Evolutionary conservation across 2,329 filamentous ascomycete species (phyloP).

Genomic region (Simplicillium aogashimaense): DNA sequence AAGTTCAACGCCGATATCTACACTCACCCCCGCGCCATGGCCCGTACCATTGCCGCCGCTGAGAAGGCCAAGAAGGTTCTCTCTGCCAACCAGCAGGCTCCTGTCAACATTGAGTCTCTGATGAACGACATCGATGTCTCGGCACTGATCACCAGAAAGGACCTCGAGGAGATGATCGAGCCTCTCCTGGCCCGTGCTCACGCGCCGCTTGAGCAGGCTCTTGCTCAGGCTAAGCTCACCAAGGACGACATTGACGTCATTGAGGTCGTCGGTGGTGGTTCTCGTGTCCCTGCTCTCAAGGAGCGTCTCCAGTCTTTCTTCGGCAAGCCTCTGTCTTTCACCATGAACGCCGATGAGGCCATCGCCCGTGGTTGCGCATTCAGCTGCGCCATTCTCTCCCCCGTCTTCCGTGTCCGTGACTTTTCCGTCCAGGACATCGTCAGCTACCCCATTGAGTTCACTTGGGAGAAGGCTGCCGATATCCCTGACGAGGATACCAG

Average conservation of each 20-base stretch:
- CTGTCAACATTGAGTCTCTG: conserved; percentile 92
- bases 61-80: conserved; percentile 99
- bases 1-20: conserved; percentile 97
- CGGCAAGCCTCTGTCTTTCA: conserved; percentile 86
- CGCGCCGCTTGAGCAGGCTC: conserved; percentile 74
- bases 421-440: conserved; percentile 97
- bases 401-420: conserved; percentile 96
- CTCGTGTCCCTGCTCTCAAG: conserved; percentile 89
- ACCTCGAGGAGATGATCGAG: conserved; percentile 84
- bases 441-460: conserved; percentile 96
- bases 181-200: conserved; percentile 68
- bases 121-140: conserved; percentile 97
- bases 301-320: conserved; percentile 84
- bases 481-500: conserved; percentile 98
- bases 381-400: conserved; percentile 93
- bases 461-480: conserved; percentile 96
- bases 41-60: conserved; percentile 76
- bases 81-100: conserved; percentile 86
- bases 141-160: conserved; percentile 82
- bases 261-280: conserved; percentile 90
- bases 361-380: conserved; percentile 93
- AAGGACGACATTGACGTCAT: conserved; percentile 86
- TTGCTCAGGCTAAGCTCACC: conserved; percentile 86
- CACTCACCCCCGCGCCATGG: conserved; percentile 78
- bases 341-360: conserved; percentile 96